A percentile compares a stretch with the other conserved stretches of the same genome.
phyloP scores from a whole-genome alignment of 306 rosid species.

The Castanopsis chinensis region DNA sequence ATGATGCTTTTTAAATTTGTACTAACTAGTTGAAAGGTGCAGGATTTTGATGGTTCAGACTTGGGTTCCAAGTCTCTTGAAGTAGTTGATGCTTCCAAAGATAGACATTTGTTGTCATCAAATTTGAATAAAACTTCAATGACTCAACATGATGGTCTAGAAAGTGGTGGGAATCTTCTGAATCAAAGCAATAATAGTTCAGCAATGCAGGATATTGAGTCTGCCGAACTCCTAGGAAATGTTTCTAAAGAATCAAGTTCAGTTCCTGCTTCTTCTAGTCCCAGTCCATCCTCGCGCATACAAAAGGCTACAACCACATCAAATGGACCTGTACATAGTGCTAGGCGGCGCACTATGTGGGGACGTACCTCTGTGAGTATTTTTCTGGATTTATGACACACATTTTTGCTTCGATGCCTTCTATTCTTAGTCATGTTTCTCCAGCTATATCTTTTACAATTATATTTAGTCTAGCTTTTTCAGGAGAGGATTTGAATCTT shows the following conservation, averaged over 20 bases:
- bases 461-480: background rate
- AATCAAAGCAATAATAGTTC: constrained; percentile 28
- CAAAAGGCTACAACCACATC: constrained; percentile 54
- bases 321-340: constrained; percentile 28
- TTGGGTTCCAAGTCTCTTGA: constrained; percentile 44
- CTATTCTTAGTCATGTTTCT: constrained; percentile 13
- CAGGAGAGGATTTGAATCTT: constrained; percentile 8
- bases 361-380: constrained; percentile 83
- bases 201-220: constrained; percentile 33
- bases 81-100: constrained; percentile 33
- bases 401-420: constrained; percentile 17
- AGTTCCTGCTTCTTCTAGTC: constrained; percentile 24
- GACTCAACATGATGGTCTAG: constrained; percentile 34
- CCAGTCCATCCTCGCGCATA: constrained; percentile 35
- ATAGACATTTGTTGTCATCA: constrained; percentile 28
- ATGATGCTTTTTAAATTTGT: background rate
- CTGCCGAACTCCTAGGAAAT: constrained; percentile 26
- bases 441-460: constrained; percentile 13
- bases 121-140: constrained; percentile 29
- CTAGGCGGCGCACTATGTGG: constrained; percentile 44
- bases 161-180: constrained; percentile 22
- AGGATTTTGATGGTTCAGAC: constrained; percentile 53
- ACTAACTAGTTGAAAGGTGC: constrained; percentile 29
- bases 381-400: constrained; percentile 14
- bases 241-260: constrained; percentile 32